phyloP scores from a whole-genome alignment of 768 basidiomycete species.

The Tulasnella sp. region DNA sequence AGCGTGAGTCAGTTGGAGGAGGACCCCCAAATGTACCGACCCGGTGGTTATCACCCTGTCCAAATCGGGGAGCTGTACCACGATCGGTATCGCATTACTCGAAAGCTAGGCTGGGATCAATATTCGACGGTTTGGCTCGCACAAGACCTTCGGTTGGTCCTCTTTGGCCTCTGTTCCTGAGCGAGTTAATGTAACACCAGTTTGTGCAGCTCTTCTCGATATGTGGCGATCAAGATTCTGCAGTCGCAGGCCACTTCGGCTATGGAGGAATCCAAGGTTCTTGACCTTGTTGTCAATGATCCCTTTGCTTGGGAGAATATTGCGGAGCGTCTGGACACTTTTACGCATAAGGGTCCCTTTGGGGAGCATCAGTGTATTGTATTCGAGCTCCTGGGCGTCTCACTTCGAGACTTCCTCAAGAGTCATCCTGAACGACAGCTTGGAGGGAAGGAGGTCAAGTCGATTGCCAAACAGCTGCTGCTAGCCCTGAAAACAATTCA shows the following conservation, averaged over 20 bases:
- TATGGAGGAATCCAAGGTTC: neutral
- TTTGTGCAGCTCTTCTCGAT: neutral
- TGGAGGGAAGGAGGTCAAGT: neutral
- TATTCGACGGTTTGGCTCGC: constrained; percentile 6
- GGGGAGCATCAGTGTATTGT: neutral
- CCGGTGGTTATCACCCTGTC: neutral
- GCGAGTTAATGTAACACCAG: too few species aligned
- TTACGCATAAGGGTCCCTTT: neutral
- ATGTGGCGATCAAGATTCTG: neutral
- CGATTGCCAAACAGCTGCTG: neutral
- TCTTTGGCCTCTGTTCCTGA: neutral
- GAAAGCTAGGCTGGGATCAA: constrained; percentile 1
- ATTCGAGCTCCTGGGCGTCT: neutral
- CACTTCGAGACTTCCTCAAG: neutral
- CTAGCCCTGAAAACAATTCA: neutral
- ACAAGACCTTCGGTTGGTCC: neutral
- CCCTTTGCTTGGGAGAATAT: neutral
- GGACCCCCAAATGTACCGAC: neutral
- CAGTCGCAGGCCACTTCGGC: neutral
- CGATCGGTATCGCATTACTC: neutral
- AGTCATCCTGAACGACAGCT: neutral
- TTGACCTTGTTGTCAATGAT: neutral
- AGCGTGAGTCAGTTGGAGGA: neutral
- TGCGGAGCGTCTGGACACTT: neutral
- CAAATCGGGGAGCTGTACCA: neutral